phyloP scores from a whole-genome alignment of 2,329 filamentous ascomycete species.

The Beauveria varroae region DNA sequence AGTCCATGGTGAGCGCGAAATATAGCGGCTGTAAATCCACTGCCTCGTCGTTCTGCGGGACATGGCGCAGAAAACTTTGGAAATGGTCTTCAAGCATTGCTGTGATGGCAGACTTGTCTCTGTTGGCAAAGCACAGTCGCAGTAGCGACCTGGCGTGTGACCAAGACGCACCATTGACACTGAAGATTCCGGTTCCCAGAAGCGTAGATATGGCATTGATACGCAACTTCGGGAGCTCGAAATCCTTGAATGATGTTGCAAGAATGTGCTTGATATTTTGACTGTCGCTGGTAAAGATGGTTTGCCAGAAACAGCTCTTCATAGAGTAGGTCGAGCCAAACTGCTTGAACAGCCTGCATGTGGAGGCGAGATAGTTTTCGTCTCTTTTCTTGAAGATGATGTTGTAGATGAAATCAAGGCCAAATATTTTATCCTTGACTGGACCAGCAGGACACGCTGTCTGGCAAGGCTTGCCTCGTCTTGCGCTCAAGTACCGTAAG shows the following conservation, averaged over 20 bases:
- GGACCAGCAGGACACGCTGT: conserved; percentile 17
- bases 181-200: conserved; percentile 41
- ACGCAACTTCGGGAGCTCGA: conserved; percentile 30
- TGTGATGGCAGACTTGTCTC: conserved; percentile 22
- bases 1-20: conserved; percentile 45
- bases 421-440: conserved; percentile 25
- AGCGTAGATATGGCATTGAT: conserved; percentile 30
- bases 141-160: conserved; percentile 33
- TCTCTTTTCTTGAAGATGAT: conserved; percentile 19
- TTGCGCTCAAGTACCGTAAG: not conserved
- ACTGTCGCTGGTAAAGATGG: conserved; percentile 34
- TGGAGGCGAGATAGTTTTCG: conserved; percentile 22
- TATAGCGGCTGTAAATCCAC: conserved; percentile 48
- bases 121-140: conserved; percentile 25
- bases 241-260: conserved; percentile 44
- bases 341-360: conserved; percentile 18
- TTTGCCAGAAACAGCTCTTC: conserved; percentile 24
- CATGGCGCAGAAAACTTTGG: conserved; percentile 29
- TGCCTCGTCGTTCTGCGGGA: conserved; percentile 22
- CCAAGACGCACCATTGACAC: conserved; percentile 40
- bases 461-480: conserved; percentile 18
- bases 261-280: conserved; percentile 50
- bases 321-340: conserved; percentile 27
- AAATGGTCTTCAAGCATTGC: conserved; percentile 27
- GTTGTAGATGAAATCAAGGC: conserved; percentile 28